A percentile compares a stretch with the other conserved stretches of the same genome.
Evolutionary conservation across 2,329 filamentous ascomycete genomes (phyloP).

Genomic region (Colletotrichum liriopes): DNA sequence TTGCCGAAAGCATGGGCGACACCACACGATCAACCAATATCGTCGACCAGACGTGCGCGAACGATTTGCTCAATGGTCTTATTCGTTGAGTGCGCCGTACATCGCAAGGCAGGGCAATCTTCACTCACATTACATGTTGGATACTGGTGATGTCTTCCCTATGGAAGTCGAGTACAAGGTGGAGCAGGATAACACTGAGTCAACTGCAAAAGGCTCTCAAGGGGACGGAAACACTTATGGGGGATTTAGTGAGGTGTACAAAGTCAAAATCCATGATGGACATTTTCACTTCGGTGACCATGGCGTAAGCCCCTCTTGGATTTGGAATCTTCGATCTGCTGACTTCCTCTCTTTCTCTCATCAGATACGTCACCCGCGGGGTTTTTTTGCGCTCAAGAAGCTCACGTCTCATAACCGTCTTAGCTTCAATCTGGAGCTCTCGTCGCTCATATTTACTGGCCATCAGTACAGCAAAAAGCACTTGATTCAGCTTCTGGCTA

Average conservation of each 20-base stretch:
- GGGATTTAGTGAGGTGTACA: slow-evolving; percentile 29
- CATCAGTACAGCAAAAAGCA: slow-evolving; percentile 20
- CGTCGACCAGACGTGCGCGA: background rate
- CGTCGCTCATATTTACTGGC: background rate
- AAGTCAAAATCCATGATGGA: slow-evolving; percentile 26
- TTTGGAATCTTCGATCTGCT: background rate
- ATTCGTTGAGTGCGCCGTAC: slow-evolving; percentile 14
- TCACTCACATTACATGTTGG: slow-evolving; percentile 24
- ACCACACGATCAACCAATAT: slow-evolving; percentile 1
- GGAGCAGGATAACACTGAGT: background rate
- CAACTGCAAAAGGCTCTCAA: background rate
- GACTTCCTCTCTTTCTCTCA: background rate
- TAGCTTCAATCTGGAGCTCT: slow-evolving; percentile 23
- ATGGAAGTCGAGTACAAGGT: slow-evolving; percentile 22
- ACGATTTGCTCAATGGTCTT: slow-evolving; percentile 8
- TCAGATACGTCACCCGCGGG: slow-evolving; percentile 32
- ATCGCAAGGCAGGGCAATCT: background rate
- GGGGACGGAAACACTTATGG: slow-evolving; percentile 1
- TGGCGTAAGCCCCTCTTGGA: slow-evolving; percentile 13
- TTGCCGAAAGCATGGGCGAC: background rate
- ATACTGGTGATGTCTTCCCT: slow-evolving; percentile 24
- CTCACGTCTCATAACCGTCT: slow-evolving; percentile 14
- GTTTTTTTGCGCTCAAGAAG: slow-evolving; percentile 31
- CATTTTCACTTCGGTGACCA: slow-evolving; percentile 34
- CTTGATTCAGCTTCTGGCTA: slow-evolving; percentile 28